phyloP scores from a whole-genome alignment of 1,284 basidiomycete genomes.

The Anthracocystis walkeri region DNA sequence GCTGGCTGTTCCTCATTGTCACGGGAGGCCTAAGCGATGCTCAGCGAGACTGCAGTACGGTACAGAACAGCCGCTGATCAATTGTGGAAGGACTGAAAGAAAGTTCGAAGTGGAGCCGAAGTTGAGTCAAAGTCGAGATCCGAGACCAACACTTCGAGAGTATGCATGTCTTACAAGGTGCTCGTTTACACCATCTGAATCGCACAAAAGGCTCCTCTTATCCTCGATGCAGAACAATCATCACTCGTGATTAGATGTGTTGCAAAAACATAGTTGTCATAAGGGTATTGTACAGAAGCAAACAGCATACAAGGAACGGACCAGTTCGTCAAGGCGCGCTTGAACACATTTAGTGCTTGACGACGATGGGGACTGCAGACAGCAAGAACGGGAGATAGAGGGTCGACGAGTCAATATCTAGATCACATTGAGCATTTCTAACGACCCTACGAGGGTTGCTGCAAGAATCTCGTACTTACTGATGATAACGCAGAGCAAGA shows the following conservation, averaged over 20 bases:
- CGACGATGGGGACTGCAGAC: slow-evolving; percentile 55
- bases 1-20: no score
- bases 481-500: slow-evolving; percentile 68
- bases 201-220: background rate
- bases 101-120: no score
- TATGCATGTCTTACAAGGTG: background rate
- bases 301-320: slow-evolving; percentile 17
- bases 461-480: slow-evolving; percentile 46
- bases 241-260: slow-evolving; percentile 6
- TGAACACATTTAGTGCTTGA: slow-evolving; percentile 46
- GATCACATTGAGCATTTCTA: background rate
- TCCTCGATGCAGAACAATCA: background rate
- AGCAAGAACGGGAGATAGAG: background rate
- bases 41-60: no score
- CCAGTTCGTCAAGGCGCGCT: slow-evolving; percentile 12
- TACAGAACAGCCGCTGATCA: no score
- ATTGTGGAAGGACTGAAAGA: no score
- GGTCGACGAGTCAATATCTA: background rate
- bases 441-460: background rate
- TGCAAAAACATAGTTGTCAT: slow-evolving; percentile 14
- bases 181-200: background rate
- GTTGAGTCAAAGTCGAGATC: no score
- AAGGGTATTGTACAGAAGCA: slow-evolving; percentile 44
- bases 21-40: no score
- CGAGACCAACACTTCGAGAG: no score